Conservation (phyloP, 345 rosid genomes). For the Durio zibethinus region DNA sequence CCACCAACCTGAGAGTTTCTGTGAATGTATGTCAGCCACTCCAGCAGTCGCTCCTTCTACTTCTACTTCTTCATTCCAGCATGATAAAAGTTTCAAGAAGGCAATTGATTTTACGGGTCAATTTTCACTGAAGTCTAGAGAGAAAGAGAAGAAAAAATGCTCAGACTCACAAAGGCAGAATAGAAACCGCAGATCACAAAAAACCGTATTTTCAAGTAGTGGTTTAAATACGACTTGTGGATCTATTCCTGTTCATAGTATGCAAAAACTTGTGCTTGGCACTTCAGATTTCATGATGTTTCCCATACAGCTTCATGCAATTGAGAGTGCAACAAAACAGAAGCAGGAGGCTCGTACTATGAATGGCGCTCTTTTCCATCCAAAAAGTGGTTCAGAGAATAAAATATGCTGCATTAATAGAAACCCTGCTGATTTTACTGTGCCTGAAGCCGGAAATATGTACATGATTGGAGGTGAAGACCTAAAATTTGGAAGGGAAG, state of each 20-base stretch:
- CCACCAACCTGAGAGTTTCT: slow-evolving; percentile 32
- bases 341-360: slow-evolving; percentile 30
- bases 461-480: slow-evolving; percentile 62
- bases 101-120: slow-evolving; percentile 31
- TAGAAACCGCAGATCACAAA: slow-evolving; percentile 32
- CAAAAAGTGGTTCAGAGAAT: slow-evolving; percentile 31
- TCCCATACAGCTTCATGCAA: slow-evolving; percentile 37
- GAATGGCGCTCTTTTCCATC: slow-evolving; percentile 26
- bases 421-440: slow-evolving; percentile 93
- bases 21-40: slow-evolving; percentile 28
- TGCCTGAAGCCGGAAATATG: slow-evolving; percentile 57
- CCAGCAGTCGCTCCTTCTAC: slow-evolving; percentile 50
- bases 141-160: slow-evolving; percentile 44
- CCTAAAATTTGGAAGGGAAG: slow-evolving; percentile 37
- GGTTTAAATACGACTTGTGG: slow-evolving; percentile 40
- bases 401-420: slow-evolving; percentile 58
- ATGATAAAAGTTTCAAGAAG: slow-evolving; percentile 37
- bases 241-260: slow-evolving; percentile 40
- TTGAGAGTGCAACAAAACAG: slow-evolving; percentile 35
- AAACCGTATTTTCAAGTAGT: slow-evolving; percentile 24
- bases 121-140: slow-evolving; percentile 41
- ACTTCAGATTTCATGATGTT: slow-evolving; percentile 38
- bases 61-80: slow-evolving; percentile 51
- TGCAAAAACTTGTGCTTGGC: slow-evolving; percentile 40
- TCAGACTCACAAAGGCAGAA: slow-evolving; percentile 29